phyloP scores from a whole-genome alignment of 306 rosid species.

The Quercus aquifolioides region DNA sequence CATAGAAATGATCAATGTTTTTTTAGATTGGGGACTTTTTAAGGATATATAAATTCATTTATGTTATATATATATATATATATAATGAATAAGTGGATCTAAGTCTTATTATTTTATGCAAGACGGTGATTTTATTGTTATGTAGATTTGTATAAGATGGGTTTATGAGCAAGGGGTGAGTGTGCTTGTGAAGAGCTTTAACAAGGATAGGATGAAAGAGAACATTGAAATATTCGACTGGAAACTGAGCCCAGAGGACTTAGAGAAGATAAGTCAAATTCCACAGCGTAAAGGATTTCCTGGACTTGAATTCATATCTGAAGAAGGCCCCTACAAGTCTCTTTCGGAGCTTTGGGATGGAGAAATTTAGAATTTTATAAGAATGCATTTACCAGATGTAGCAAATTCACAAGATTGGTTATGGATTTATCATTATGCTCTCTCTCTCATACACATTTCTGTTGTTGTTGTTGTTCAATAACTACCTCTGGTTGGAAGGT shows the following conservation, averaged over 20 bases:
- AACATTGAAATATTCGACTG: conserved; percentile 18
- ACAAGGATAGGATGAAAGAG: conserved; percentile 21
- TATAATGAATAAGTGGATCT: too few relatives aligned
- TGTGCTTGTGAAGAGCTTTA: conserved; percentile 23
- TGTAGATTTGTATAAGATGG: conserved; percentile 28
- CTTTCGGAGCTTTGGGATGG: conserved; percentile 23
- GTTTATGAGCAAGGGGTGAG: conserved; percentile 26
- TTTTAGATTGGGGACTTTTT: neutral
- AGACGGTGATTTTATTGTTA: neutral
- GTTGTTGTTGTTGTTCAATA: too few relatives aligned
- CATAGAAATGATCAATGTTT: too few relatives aligned
- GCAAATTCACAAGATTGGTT: too few relatives aligned
- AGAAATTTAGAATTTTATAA: neutral
- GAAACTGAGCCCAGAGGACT: conserved; percentile 7
- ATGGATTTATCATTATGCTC: too few relatives aligned
- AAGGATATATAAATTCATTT: neutral
- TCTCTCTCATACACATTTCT: too few relatives aligned
- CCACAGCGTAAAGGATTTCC: conserved; percentile 18
- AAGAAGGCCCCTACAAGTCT: conserved; percentile 24
- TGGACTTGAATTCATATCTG: neutral
- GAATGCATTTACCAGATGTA: neutral
- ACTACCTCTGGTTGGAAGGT: too few relatives aligned
- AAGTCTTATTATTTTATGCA: neutral
- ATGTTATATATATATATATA: too few relatives aligned
- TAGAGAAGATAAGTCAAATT: conserved; percentile 9